Evolutionary conservation across 2,329 filamentous ascomycete genomes (phyloP).

Genomic region (Sarocladium brachiariae): DNA sequence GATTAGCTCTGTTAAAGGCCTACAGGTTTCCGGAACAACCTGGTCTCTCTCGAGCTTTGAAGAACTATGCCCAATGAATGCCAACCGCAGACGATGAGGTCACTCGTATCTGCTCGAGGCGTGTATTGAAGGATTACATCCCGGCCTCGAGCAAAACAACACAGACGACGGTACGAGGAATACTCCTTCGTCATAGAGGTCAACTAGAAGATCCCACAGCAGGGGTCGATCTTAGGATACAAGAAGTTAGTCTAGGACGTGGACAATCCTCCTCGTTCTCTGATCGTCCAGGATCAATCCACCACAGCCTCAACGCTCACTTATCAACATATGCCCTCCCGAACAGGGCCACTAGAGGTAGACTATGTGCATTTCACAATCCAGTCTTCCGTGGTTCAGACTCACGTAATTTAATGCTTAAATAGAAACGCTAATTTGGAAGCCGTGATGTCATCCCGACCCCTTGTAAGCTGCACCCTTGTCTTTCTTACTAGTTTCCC

Average conservation of each 20-base stretch:
- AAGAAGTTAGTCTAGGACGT: not conserved
- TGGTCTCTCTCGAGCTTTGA: not conserved
- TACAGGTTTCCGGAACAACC: not conserved
- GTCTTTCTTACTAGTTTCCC: not conserved
- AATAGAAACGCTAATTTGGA: not conserved
- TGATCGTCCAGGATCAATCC: not conserved
- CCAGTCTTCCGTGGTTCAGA: not conserved
- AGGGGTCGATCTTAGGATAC: not conserved
- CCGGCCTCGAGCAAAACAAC: not conserved
- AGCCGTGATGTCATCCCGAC: not conserved
- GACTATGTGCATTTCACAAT: not conserved
- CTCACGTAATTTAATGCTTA: not conserved
- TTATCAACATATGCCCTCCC: not conserved
- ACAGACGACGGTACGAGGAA: not conserved
- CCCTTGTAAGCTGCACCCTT: not conserved
- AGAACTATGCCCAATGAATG: too few species aligned
- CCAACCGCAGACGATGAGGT: too few species aligned
- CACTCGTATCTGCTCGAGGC: too few species aligned
- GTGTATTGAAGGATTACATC: too few species aligned
- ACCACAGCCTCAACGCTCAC: too few species aligned
- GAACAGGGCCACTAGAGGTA: not conserved
- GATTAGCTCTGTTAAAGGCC: not conserved
- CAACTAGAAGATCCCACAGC: not conserved
- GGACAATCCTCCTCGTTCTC: not conserved
- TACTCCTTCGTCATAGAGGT: not conserved